Conservation (phyloP, 768 basidiomycete genomes). For the Termitomyces sp. region DNA sequence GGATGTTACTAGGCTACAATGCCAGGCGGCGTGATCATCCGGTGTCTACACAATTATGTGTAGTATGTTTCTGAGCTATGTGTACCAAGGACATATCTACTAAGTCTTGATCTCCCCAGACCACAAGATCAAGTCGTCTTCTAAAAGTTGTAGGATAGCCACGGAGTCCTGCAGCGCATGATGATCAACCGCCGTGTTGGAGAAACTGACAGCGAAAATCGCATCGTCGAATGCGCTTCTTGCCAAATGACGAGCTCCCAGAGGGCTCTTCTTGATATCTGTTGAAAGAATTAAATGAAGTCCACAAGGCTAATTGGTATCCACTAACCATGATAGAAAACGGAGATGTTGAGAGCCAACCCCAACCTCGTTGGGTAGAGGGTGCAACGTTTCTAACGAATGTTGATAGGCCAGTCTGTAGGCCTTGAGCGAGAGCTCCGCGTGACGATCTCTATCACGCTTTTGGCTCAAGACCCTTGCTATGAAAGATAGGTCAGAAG, state of each 20-base stretch:
- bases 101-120: constrained; percentile 59
- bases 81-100: background rate
- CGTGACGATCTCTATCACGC: constrained; percentile 62
- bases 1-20: background rate
- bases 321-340: constrained; percentile 69
- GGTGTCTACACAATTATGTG: background rate
- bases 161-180: constrained; percentile 64
- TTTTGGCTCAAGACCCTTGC: constrained; percentile 65
- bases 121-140: constrained; percentile 86
- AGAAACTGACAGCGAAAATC: constrained; percentile 53
- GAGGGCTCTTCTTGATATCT: constrained; percentile 81
- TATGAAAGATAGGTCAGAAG: constrained; percentile 6
- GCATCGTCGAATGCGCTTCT: constrained; percentile 94
- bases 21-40: background rate
- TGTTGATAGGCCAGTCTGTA: constrained; percentile 87
- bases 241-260: constrained; percentile 82
- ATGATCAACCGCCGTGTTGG: constrained; percentile 32
- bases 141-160: constrained; percentile 76
- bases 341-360: constrained; percentile 89
- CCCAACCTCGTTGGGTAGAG: constrained; percentile 82
- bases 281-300: background rate
- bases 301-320: background rate
- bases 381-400: constrained; percentile 65
- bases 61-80: constrained; percentile 1
- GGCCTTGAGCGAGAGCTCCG: constrained; percentile 73